Base-by-base conservation (phyloP, 306 rosid species). In the Fragaria ananassa region DNA sequence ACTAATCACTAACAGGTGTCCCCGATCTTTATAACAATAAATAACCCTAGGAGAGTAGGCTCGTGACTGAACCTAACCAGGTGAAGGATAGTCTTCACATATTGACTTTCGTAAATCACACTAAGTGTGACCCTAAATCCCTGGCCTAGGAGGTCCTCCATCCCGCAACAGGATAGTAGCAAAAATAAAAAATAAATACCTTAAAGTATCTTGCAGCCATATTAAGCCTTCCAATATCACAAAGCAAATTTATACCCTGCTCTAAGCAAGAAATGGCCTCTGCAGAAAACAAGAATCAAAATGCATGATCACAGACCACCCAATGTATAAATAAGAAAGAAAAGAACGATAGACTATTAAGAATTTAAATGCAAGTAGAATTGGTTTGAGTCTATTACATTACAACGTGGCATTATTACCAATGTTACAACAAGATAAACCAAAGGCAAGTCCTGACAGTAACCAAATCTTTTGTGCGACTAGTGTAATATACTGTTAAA, bases 151-250 rank as follows among this genome's bases (percentile, higher is more conserved):
- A 62, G 42, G 42, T 27, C 42, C 42, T 62, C n/a, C 68, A 14
- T 62, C 42, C 42, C 12, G 0, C 12, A 62, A 62, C 42, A 62
- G 11, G 68, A 31, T 31, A 62, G n/a, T 2, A 61, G 37, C 7
- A 62, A 65, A 65, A 37, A 35, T 5, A 14, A 31, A 2, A 34
- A 31, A 63, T 74, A 77, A 49, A 60, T 85, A 89, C 99, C 98
- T 95, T 95, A 64, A 82, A 88, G 80, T 87, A 91, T 80, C 97
- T 92, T 51, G 98, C 99, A 79, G 99, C 97, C 99, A 95, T 91
- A 71, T 85, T 90, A 76, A 95, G 96, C 87, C 98, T 87, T 82
- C 99, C 99, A 92, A 92, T 95, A 50, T 95, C 97, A 89, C 99
- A 95, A 70, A 89, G 68, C 79, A 90, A 82, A 86, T 85, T 86